These are phyloP conservation scores for Podospora australis DNA, from an alignment of 495 filamentous ascomycete species.

Conservation along the genomic window DNA sequence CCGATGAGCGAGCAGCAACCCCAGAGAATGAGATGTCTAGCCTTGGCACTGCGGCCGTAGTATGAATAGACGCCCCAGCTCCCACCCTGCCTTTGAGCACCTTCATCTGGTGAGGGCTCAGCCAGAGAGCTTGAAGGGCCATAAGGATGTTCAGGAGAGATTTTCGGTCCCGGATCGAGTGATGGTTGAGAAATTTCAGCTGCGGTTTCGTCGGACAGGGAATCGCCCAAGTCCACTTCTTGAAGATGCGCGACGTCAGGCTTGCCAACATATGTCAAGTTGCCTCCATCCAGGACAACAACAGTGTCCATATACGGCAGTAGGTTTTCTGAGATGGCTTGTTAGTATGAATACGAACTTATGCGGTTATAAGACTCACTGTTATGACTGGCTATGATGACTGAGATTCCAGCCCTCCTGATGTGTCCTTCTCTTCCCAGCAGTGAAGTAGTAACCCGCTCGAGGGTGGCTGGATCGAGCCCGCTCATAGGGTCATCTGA, in stretches of 20 bases:
- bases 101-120: too few relatives aligned
- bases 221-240: neutral
- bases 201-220: too few relatives aligned
- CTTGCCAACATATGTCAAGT: neutral
- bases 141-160: too few relatives aligned
- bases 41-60: constrained; percentile 5
- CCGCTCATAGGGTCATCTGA: neutral
- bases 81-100: constrained; percentile 1
- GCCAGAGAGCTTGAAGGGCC: too few relatives aligned
- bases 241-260: neutral
- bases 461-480: neutral
- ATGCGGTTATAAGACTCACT: neutral
- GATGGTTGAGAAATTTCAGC: too few relatives aligned
- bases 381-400: neutral
- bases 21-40: constrained; percentile 1
- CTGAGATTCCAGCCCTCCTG: neutral
- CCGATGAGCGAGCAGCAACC: neutral
- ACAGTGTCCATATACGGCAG: constrained; percentile 4
- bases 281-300: neutral
- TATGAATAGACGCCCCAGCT: constrained; percentile 12
- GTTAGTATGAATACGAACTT: neutral
- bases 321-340: neutral
- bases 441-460: neutral
- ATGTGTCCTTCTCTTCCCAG: neutral
- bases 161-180: too few relatives aligned